Evolutionary conservation across 2,329 filamentous ascomycete genomes (phyloP).

Genomic region (Ustulina deusta): DNA sequence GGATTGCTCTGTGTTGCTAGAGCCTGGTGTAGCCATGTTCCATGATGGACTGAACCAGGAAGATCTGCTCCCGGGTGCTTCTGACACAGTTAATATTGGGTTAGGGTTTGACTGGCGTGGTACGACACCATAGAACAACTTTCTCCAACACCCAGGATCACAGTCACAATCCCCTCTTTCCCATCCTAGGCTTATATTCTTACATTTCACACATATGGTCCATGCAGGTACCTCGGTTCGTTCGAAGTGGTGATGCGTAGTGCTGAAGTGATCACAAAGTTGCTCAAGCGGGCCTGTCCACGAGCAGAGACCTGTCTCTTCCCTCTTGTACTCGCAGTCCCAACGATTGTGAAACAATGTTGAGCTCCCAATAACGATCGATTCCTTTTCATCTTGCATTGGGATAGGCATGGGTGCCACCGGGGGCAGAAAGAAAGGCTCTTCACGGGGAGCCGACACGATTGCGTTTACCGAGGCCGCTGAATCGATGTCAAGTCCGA

Average conservation of each 20-base stretch:
- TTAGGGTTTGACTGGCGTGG: constrained; percentile 34
- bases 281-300: constrained; percentile 47
- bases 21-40: constrained; percentile 31
- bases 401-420: constrained; percentile 23
- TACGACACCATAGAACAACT: constrained; percentile 45
- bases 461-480: constrained; percentile 40
- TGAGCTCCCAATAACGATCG: constrained; percentile 41
- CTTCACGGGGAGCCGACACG: constrained; percentile 37
- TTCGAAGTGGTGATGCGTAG: constrained; percentile 44
- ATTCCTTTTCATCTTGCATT: constrained; percentile 15
- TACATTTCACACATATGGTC: constrained; percentile 44
- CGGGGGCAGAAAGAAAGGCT: constrained; percentile 37
- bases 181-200: constrained; percentile 29
- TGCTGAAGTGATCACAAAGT: constrained; percentile 44
- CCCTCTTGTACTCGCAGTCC: constrained; percentile 45
- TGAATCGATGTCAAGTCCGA: constrained; percentile 43
- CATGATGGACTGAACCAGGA: constrained; percentile 38
- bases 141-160: constrained; percentile 35
- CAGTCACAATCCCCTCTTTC: constrained; percentile 40
- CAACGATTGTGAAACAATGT: constrained; percentile 41
- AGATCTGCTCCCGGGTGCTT: constrained; percentile 45
- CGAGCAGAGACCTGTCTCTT: constrained; percentile 39
- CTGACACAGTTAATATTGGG: constrained; percentile 42
- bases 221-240: constrained; percentile 33
- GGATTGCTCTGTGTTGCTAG: constrained; percentile 34